Base-by-base conservation (phyloP, 1,139 yeast species). In the Suhomyces guaymorum region DNA sequence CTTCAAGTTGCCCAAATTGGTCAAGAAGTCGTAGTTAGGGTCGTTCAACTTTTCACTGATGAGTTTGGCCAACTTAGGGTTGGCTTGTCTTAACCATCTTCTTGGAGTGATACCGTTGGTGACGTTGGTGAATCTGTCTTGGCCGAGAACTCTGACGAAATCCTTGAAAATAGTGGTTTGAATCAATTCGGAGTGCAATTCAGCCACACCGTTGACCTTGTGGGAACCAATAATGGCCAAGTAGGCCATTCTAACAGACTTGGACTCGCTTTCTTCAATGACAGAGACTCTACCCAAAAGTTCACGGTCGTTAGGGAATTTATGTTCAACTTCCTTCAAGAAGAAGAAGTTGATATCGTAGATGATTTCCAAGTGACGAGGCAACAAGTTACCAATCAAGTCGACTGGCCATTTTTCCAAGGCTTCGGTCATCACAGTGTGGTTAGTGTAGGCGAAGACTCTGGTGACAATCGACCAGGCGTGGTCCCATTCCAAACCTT, bases 21-120 rank as follows among this genome's bases (percentile, higher is more conserved):
- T 79, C 59, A 89, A 70, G 58, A 70, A 89, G 23, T 75, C 77
- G 55, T 82, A 83, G 41, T 66, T 47, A 17, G 75, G 75, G 44
- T 81, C 78, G 27, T 90, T 81, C 39, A 89, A 70, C 49, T 80
- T 80, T 37, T 80, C 75, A 28, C 87, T 73, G 54, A 89, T 90
- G 47, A 90, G 72, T 15, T 65, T 69, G 16, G 95, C 78, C 53
- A 89, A 71, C 47, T 70, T 70, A 12, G 97, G 97, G 61, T 89
- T 90, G 32, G 96, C 96, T 66, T 89, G 96, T 59, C 81, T 81
- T 58, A 89, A 75, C 97, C 97, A 89, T 66, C 97, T 82, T 70
- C 97, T 80, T 49, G 97, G 97, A 4, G 97, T 90, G 54, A 89
- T 80, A 66, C 97, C 97, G 60, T 90, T 90, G 35, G 97, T 89